A percentile compares a stretch with the other conserved stretches of the same genome.
phyloP scores from a whole-genome alignment of 139 green algal genomes.

The Chlamydomonas sp. region DNA sequence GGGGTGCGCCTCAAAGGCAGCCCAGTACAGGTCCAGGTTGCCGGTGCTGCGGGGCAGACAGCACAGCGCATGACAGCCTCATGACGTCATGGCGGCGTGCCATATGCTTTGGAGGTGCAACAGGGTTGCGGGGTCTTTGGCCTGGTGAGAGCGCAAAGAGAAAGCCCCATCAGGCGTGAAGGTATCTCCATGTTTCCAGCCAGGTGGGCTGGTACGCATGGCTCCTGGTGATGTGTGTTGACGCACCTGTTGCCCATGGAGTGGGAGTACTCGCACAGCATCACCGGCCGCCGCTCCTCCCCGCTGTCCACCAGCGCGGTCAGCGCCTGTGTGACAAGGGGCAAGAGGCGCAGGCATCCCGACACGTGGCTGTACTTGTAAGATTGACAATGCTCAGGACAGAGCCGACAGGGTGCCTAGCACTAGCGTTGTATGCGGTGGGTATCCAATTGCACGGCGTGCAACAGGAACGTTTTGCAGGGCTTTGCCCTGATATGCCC shows the following conservation, averaged over 20 bases:
- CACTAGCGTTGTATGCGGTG: too few relatives aligned
- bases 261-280: conserved; percentile 98
- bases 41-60: conserved; percentile 53
- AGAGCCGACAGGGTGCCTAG: not conserved
- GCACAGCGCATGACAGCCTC: not conserved
- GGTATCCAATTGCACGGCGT: too few relatives aligned
- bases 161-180: too few relatives aligned
- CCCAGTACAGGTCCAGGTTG: conserved; percentile 94
- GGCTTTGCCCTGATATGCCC: too few relatives aligned
- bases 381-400: not conserved
- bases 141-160: too few relatives aligned
- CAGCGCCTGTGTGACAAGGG: conserved; percentile 7
- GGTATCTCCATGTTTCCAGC: not conserved
- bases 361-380: too few relatives aligned
- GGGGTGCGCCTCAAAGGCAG: conserved; percentile 37
- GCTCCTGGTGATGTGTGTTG: too few relatives aligned
- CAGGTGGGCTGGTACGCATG: too few relatives aligned
- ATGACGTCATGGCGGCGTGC: too few relatives aligned
- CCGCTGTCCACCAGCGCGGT: conserved; percentile 25
- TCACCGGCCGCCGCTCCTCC: conserved; percentile 70
- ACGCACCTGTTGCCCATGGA: conserved; percentile 93
- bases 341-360: not conserved
- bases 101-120: too few relatives aligned
- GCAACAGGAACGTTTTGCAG: too few relatives aligned
- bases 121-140: too few relatives aligned